Conservation (phyloP, 1,139 yeast species). For the Suhomyces kunorum region DNA sequence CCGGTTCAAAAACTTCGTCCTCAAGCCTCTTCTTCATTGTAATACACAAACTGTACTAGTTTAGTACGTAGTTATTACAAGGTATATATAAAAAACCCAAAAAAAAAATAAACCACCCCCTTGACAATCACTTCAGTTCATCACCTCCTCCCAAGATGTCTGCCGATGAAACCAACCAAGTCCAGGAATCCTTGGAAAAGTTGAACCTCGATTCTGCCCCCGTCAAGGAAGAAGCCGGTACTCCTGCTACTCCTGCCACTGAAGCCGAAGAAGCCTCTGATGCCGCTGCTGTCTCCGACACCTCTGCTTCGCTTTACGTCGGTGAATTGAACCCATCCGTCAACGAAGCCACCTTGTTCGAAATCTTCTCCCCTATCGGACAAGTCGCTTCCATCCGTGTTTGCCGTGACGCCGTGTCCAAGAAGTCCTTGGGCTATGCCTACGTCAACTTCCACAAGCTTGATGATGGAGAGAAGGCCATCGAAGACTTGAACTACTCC, state of each 20-base stretch:
- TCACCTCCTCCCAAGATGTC: slow-evolving; percentile 34
- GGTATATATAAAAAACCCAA: slow-evolving; percentile 16
- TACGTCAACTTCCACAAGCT: slow-evolving; percentile 93
- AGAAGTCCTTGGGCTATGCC: slow-evolving; percentile 97
- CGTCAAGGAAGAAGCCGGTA: slow-evolving; percentile 27
- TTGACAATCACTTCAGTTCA: slow-evolving; percentile 5
- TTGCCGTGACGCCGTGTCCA: slow-evolving; percentile 97
- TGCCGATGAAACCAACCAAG: slow-evolving; percentile 50
- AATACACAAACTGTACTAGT: slow-evolving; percentile 9
- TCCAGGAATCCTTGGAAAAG: slow-evolving; percentile 59
- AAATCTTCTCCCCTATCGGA: slow-evolving; percentile 92
- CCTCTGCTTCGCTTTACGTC: slow-evolving; percentile 88
- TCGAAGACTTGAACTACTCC: slow-evolving; percentile 93
- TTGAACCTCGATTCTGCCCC: slow-evolving; percentile 39
- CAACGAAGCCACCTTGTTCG: slow-evolving; percentile 93
- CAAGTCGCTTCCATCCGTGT: slow-evolving; percentile 97
- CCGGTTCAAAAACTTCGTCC: slow-evolving; percentile 7
- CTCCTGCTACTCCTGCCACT: slow-evolving; percentile 23
- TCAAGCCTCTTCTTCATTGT: slow-evolving; percentile 12
- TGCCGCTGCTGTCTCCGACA: slow-evolving; percentile 44
- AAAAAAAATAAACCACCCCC: slow-evolving; percentile 17
- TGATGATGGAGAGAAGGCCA: slow-evolving; percentile 91
- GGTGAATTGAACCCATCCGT: slow-evolving; percentile 95
- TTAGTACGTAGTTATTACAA: slow-evolving; percentile 10
- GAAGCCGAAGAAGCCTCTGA: slow-evolving; percentile 35